Percentiles rank a stretch among this genome's conserved stretches.
Conservation (phyloP, 2,329 filamentous ascomycete genomes). For the Nigrospora osmanthi region DNA sequence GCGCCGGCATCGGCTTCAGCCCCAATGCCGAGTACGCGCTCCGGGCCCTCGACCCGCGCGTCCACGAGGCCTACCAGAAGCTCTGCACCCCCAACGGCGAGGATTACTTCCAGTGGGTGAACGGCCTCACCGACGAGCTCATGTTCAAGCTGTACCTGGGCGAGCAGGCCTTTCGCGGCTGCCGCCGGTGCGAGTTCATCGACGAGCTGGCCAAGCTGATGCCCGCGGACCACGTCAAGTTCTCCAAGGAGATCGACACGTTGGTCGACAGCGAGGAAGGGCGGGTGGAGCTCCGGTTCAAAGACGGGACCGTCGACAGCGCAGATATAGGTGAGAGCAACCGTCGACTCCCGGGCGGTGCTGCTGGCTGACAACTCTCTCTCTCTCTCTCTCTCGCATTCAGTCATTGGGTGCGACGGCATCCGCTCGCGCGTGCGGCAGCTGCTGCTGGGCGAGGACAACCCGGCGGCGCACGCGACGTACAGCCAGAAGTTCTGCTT, state of each 20-base stretch:
- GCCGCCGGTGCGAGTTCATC: slow-evolving; percentile 29
- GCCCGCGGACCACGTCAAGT: slow-evolving; percentile 15
- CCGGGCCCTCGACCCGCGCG: slow-evolving; percentile 24
- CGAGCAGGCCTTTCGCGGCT: slow-evolving; percentile 32
- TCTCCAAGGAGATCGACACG: slow-evolving; percentile 23
- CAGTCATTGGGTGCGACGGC: slow-evolving; percentile 55
- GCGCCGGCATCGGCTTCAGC: slow-evolving; percentile 43
- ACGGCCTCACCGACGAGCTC: slow-evolving; percentile 24
- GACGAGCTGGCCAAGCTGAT: slow-evolving; percentile 27
- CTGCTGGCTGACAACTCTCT: no score
- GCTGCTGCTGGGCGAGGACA: slow-evolving; percentile 39
- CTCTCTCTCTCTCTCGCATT: no score
- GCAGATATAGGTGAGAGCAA: slow-evolving; percentile 22
- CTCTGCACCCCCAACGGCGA: slow-evolving; percentile 25
- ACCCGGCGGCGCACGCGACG: slow-evolving; percentile 33
- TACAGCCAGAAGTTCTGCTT: slow-evolving; percentile 56
- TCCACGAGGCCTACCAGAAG: slow-evolving; percentile 27
- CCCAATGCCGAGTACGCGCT: slow-evolving; percentile 43
- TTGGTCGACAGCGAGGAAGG: slow-evolving; percentile 17
- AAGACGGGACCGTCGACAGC: slow-evolving; percentile 18
- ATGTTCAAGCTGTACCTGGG: slow-evolving; percentile 27
- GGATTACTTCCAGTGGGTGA: slow-evolving; percentile 35
- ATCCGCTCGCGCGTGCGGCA: slow-evolving; percentile 49
- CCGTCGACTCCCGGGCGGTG: neutral
- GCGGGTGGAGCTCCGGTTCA: slow-evolving; percentile 18